Base-by-base conservation (phyloP, 2,329 filamentous ascomycete genomes). In the Talaromyces sp. region DNA sequence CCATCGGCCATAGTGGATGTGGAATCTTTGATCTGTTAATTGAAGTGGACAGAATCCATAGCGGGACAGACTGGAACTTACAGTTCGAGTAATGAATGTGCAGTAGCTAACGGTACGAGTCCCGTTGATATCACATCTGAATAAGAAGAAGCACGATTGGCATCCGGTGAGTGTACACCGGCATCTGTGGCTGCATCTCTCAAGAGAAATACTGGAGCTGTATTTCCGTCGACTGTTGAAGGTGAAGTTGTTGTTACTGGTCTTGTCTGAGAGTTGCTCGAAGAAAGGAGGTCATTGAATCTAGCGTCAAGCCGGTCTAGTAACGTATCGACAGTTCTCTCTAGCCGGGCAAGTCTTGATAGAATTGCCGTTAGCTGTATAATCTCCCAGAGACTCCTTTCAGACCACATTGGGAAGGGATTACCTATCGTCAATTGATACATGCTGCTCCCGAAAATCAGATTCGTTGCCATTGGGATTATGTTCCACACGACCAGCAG, bases 1-100 rank as follows among this genome's bases (percentile, higher is more conserved):
- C 75, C 75, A 78, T 17, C 72, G 67, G n/a, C 74, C 75, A 58
- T 77, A 77, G 58, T 77, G 67, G 50, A 73, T 67, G 25, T 71
- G 66, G 56, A 78, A 78, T 5, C 50, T 54, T 40, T n/a, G 7
- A 53, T 3, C 4, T 36, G 13, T 46, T 40, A 54, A 35, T 19
- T 13, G 28, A 5, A 46, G 7, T 36, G 15, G 10, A 2, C 15
- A 19, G 10, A 10, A 4, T 13, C 22, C 13, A 10, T 35, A n/a
- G 7, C 17, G 4, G 15, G 4, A 28, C n/a, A 17, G n/a, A 19
- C 4, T 21, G 21, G 5, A 21, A 36, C 56, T 2, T 41, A 54
- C 56, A 58, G 28, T 11, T 53, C 50, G 28, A 54, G 50, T 41
- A 58, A 39, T 5, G 56, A 53, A 39, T 54, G 40, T 25, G 56